Evolutionary conservation across 139 green algal genomes (phyloP).

Genomic region (Picochlorum sp.): DNA sequence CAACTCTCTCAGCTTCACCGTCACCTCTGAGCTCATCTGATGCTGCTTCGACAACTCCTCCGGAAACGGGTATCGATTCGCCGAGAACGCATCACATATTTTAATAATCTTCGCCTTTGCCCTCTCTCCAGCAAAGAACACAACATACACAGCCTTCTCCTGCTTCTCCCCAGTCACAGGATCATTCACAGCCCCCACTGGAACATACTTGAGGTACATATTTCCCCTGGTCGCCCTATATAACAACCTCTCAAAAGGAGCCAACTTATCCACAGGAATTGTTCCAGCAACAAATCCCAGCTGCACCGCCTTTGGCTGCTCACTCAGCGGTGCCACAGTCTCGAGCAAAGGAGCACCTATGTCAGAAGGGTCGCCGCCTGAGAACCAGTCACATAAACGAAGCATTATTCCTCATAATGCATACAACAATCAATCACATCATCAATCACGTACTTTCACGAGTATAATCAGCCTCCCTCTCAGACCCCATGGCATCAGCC

Average conservation of each 20-base stretch:
- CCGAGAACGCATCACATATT: constrained; percentile 85
- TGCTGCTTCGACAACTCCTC: constrained; percentile 79
- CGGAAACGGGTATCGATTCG: constrained; percentile 96
- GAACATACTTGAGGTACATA: constrained; percentile 72
- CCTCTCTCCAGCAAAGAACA: constrained; percentile 95
- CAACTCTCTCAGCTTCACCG: constrained; percentile 77
- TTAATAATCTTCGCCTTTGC: constrained; percentile 87
- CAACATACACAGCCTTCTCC: constrained; percentile 93
- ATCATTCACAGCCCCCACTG: constrained; percentile 55
- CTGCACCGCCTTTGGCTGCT: constrained; percentile 54
- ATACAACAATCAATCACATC: neutral
- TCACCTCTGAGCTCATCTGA: constrained; percentile 84
- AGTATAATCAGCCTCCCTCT: constrained; percentile 1
- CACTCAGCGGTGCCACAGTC: constrained; percentile 3
- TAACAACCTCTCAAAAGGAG: constrained; percentile 88
- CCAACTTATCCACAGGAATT: constrained; percentile 72
- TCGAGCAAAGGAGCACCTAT: constrained; percentile 51
- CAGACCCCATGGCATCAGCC: constrained; percentile 12
- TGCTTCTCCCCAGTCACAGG: constrained; percentile 69
- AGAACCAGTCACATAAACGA: constrained; percentile 1
- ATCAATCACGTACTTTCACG: neutral
- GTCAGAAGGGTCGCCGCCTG: constrained; percentile 18
- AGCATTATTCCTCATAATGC: neutral
- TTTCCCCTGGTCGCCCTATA: constrained; percentile 98
- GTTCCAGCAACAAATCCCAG: constrained; percentile 90